phyloP scores from a whole-genome alignment of 345 rosid species.

The Cardamine chenopodiifolia region DNA sequence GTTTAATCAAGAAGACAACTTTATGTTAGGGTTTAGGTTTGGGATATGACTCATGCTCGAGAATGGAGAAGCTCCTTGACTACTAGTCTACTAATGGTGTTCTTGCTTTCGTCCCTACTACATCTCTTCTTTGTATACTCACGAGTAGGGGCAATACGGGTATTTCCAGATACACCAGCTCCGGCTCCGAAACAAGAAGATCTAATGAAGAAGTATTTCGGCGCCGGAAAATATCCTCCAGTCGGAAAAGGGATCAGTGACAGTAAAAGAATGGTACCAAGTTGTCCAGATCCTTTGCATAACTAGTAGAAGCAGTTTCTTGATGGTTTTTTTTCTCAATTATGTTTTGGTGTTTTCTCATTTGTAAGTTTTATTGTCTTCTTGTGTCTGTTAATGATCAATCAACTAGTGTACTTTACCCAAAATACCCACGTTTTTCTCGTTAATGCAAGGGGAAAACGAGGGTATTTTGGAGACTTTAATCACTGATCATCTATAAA shows the following conservation, averaged over 20 bases:
- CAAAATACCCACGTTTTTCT: conserved; percentile 47
- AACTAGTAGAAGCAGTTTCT: conserved; percentile 54
- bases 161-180: conserved; percentile 39
- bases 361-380: neutral
- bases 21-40: conserved; percentile 39
- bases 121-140: conserved; percentile 25
- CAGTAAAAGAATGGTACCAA: conserved; percentile 74
- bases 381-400: conserved; percentile 11
- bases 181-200: conserved; percentile 29
- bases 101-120: conserved; percentile 37
- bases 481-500: conserved; percentile 32
- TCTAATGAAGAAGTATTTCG: conserved; percentile 48
- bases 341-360: neutral
- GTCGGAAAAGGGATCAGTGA: conserved; percentile 51
- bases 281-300: conserved; percentile 95
- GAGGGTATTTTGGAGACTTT: conserved; percentile 44
- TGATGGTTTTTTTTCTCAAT: neutral
- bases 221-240: conserved; percentile 39
- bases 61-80: conserved; percentile 38
- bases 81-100: conserved; percentile 17
- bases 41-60: conserved; percentile 44
- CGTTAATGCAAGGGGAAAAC: conserved; percentile 39
- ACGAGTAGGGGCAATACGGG: conserved; percentile 54
- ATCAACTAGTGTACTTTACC: conserved; percentile 35
- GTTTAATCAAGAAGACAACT: conserved; percentile 39